These are phyloP conservation scores for Exophiala dermatitidis DNA, from an alignment of 2,329 filamentous ascomycete species.

Conservation along the genomic window DNA sequence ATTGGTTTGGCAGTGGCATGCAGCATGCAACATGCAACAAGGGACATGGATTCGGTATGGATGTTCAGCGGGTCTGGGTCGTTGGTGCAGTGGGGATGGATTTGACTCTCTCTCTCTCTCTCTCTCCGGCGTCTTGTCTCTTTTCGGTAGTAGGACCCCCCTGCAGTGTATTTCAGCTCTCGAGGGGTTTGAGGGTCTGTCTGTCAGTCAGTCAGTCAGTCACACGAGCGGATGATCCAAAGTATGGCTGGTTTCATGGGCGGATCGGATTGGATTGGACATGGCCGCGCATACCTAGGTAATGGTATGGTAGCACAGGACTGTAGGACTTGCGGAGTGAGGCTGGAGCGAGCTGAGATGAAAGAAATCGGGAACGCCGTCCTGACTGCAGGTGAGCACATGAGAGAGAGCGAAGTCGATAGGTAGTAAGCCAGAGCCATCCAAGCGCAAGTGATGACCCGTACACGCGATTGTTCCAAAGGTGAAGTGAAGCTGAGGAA, in stretches of 20 bases:
- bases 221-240: too few species aligned
- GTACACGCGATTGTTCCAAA: background rate
- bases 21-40: background rate
- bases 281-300: too few species aligned
- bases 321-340: too few species aligned
- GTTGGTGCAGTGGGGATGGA: background rate
- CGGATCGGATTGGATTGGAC: too few species aligned
- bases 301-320: too few species aligned
- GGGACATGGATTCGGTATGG: slow-evolving; percentile 4
- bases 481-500: background rate
- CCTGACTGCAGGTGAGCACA: too few species aligned
- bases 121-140: background rate
- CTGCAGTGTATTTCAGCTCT: background rate
- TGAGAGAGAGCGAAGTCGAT: background rate
- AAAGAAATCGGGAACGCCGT: too few species aligned
- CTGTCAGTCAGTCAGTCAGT: background rate
- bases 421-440: too few species aligned
- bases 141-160: slow-evolving; percentile 1
- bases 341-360: too few species aligned
- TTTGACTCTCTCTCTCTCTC: too few species aligned
- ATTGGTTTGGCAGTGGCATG: too few species aligned
- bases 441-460: background rate
- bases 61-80: background rate
- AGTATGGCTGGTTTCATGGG: too few species aligned
- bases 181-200: background rate